Percentiles rank a stretch among this genome's conserved stretches.
Evolutionary conservation across 176 grass and related monocot species (phyloP).

Genomic region (Eleusine indica): DNA sequence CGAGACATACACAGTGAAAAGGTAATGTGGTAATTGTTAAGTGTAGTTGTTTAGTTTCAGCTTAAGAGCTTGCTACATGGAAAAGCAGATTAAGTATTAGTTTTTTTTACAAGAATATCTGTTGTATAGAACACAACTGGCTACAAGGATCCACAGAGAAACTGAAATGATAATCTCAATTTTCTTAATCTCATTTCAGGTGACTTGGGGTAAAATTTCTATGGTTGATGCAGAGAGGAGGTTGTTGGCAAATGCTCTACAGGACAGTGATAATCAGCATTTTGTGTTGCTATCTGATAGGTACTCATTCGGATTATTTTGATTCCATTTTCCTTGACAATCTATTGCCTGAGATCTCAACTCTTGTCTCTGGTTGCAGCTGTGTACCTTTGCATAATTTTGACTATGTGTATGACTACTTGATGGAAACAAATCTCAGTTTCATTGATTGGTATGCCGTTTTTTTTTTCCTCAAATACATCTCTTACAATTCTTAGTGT

Average conservation of each 20-base stretch:
- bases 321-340: conserved; percentile 20
- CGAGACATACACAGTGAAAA: conserved; percentile 85
- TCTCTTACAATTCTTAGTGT: neutral
- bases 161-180: conserved; percentile 16
- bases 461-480: conserved; percentile 19
- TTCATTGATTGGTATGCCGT: conserved; percentile 83
- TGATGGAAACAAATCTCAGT: conserved; percentile 86
- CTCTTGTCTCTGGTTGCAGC: conserved; percentile 52
- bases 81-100: conserved; percentile 25
- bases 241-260: conserved; percentile 83
- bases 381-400: conserved; percentile 96
- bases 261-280: conserved; percentile 85
- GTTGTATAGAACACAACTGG: neutral
- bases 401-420: conserved; percentile 87
- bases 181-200: conserved; percentile 44
- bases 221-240: conserved; percentile 99
- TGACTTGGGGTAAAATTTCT: conserved; percentile 92
- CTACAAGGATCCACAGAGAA: neutral
- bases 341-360: conserved; percentile 33
- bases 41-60: neutral
- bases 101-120: neutral
- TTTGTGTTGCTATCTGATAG: conserved; percentile 98
- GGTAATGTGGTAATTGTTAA: conserved; percentile 43
- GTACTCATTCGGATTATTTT: conserved; percentile 36
- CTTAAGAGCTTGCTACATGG: neutral